Evolutionary conservation across 1,284 basidiomycete species (phyloP).

Genomic region (Porogramme epimiltina): DNA sequence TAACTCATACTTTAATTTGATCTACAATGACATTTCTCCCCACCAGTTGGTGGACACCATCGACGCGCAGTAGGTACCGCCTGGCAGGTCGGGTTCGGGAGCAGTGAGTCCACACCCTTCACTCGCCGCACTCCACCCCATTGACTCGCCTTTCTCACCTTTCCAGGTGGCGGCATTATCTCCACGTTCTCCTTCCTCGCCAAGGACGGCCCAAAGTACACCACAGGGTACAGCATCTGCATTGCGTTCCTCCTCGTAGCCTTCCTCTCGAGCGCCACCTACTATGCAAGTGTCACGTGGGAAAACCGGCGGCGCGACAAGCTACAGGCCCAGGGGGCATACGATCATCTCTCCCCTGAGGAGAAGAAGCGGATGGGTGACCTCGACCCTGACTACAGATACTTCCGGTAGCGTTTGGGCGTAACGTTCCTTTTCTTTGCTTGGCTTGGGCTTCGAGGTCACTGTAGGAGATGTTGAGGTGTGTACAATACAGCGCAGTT

Average conservation of each 20-base stretch:
- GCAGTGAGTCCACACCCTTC: conserved; percentile 21
- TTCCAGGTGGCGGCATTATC: conserved; percentile 33
- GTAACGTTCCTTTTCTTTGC: no score
- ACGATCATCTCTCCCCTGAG: conserved; percentile 23
- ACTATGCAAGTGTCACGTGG: conserved; percentile 25
- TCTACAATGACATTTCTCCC: no score
- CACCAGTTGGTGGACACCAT: conserved; percentile 33
- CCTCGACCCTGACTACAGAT: conserved; percentile 22
- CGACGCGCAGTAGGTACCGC: conserved; percentile 31
- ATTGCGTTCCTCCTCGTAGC: conserved; percentile 31
- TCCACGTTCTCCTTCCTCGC: conserved; percentile 33
- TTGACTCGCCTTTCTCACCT: background rate
- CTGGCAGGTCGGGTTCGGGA: conserved; percentile 34
- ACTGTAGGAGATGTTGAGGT: no score
- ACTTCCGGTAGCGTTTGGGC: conserved; percentile 23
- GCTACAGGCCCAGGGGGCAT: conserved; percentile 15
- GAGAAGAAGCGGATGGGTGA: conserved; percentile 32
- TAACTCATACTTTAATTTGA: no score
- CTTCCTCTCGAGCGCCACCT: conserved; percentile 26
- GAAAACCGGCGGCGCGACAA: conserved; percentile 29
- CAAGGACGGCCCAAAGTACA: conserved; percentile 33
- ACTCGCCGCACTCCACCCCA: no score
- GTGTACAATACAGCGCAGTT: no score
- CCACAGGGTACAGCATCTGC: conserved; percentile 32
- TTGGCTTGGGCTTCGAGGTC: no score